Evolutionary conservation across 768 basidiomycete species (phyloP), one percentile per base, ranked within the genome.

Genomic region (Cystobasidium onofrii): DNA sequence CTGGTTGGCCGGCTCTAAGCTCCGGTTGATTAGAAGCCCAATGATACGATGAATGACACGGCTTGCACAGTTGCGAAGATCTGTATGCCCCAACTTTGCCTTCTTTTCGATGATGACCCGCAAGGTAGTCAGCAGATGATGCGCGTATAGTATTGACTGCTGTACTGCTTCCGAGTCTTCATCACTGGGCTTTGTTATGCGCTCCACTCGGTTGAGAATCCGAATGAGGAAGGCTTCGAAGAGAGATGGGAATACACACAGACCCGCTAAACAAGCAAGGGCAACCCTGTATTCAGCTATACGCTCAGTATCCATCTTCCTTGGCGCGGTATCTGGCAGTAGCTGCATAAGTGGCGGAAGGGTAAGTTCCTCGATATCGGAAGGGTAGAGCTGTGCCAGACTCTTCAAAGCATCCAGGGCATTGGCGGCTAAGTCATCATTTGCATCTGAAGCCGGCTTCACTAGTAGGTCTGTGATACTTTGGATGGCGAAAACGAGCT

Each of bases 221-320:
- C 90, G 87, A 60, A 91, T 84, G 65, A 91, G 87, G 31, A 98
- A 84, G 3, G 84, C 87, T 78, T 91, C 91, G 80, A 95, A 97
- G n/a, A 98, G 84, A 17, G 86, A 83, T 0, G 88, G 84, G 46
- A 88, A 87, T 10, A 86, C 78, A 80, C 91, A 96, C 15, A 99
- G 84, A 17, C 84, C 85, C 65, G 86, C 85, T 55, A 98, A 84
- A 17, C 88, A 43, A n/a, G 71, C 62, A 23, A 80, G 73, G 10
- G 74, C 74, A 23, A 50, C 46, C 85, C 13, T 84, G 83, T 67
- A 98, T 85, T 85, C 20, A 84, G 82, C 52, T 7, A 71, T 36
- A 4, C 29, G 54, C 1, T 23, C 20, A 2, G 52, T 29, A 34
- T 71, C 69, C n/a, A 60, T 17, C 3, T 23, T 17, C 1, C 15